These are phyloP conservation scores for Talaromyces verruculosus DNA, from an alignment of 2,329 filamentous ascomycete species.

Conservation along the genomic window DNA sequence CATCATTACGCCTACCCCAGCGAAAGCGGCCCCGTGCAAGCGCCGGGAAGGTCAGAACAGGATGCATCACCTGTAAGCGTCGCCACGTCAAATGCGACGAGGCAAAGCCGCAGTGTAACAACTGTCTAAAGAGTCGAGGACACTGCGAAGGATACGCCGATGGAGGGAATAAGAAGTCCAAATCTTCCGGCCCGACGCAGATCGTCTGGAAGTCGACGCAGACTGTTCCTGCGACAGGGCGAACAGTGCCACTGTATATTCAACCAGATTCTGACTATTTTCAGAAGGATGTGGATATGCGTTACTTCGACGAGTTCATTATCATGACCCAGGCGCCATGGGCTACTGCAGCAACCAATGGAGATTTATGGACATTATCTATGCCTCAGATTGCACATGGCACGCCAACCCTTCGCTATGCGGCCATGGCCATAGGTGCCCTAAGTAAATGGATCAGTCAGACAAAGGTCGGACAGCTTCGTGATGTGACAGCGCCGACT, in stretches of 20 bases:
- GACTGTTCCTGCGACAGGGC: background rate
- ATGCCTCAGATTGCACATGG: slow-evolving; percentile 9
- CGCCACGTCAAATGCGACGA: slow-evolving; percentile 19
- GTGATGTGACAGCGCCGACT: slow-evolving; percentile 1
- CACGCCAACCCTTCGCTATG: slow-evolving; percentile 11
- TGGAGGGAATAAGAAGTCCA: background rate
- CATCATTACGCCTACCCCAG: background rate
- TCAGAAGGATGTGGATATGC: background rate
- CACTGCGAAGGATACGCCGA: slow-evolving; percentile 10
- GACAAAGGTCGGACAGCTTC: slow-evolving; percentile 1
- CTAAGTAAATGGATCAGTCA: slow-evolving; percentile 14
- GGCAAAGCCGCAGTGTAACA: slow-evolving; percentile 5
- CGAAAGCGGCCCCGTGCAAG: slow-evolving; percentile 11
- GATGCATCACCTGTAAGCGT: slow-evolving; percentile 14
- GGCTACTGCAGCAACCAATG: slow-evolving; percentile 10
- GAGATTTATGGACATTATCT: slow-evolving; percentile 7
- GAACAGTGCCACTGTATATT: background rate
- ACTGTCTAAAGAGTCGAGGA: slow-evolving; percentile 6
- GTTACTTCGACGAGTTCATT: slow-evolving; percentile 8
- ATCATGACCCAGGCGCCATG: slow-evolving; percentile 2
- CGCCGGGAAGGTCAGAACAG: slow-evolving; percentile 13
- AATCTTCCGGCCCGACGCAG: slow-evolving; percentile 2
- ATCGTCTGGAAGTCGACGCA: slow-evolving; percentile 8
- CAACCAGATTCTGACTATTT: background rate
- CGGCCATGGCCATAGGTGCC: slow-evolving; percentile 15